These are phyloP conservation scores for Cladophialophora bantiana DNA, from an alignment of 2,329 filamentous ascomycete species.

Conservation along the genomic window DNA sequence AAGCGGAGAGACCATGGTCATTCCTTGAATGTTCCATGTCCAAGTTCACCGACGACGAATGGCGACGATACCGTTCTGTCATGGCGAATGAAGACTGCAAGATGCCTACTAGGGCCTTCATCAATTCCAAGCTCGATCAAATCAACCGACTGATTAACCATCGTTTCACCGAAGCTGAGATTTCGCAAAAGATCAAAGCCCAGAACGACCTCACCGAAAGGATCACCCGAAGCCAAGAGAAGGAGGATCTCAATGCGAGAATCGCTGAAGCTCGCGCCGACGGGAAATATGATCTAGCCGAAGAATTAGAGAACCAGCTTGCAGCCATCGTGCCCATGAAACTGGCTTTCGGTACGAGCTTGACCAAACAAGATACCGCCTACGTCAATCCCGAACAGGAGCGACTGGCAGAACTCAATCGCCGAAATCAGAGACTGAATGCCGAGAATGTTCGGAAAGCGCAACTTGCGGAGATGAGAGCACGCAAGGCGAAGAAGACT, in stretches of 20 bases:
- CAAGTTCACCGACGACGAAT: constrained; percentile 82
- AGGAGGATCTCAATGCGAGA: constrained; percentile 69
- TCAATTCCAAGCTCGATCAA: constrained; percentile 76
- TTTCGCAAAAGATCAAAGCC: constrained; percentile 77
- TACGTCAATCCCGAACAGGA: constrained; percentile 72
- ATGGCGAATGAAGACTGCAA: constrained; percentile 75
- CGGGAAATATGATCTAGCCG: constrained; percentile 67
- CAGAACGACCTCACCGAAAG: constrained; percentile 72
- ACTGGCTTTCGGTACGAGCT: constrained; percentile 73
- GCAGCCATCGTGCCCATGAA: constrained; percentile 62
- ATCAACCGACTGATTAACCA: constrained; percentile 82
- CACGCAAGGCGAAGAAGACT: constrained; percentile 56
- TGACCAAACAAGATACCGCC: constrained; percentile 62
- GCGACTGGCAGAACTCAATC: constrained; percentile 81
- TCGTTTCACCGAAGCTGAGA: constrained; percentile 81
- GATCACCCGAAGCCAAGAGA: constrained; percentile 68
- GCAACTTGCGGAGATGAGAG: constrained; percentile 79
- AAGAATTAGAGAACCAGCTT: constrained; percentile 58
- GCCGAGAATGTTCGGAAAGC: constrained; percentile 90
- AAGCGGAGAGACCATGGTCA: constrained; percentile 81
- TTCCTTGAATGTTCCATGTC: constrained; percentile 91
- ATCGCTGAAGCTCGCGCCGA: constrained; percentile 70
- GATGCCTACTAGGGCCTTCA: constrained; percentile 73
- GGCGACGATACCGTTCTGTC: constrained; percentile 78
- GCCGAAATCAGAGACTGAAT: constrained; percentile 82